Percentiles rank a stretch among this genome's conserved stretches.
Conservation (phyloP, 2,329 filamentous ascomycete species). For the Pseudofabraea citricarpa region DNA sequence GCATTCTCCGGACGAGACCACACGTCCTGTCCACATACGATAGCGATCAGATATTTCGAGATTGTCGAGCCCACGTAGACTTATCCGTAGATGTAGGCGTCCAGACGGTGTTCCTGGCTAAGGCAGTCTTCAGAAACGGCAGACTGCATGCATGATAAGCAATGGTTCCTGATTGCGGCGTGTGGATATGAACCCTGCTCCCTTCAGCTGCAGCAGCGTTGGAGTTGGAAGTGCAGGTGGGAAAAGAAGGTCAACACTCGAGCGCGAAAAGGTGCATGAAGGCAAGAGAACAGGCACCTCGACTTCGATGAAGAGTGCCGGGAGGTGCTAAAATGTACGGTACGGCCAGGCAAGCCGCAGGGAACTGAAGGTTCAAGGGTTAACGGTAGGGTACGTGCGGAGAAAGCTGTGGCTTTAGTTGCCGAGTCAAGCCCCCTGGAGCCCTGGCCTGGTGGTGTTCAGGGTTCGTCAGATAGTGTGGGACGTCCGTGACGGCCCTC, state of each 20-base stretch:
- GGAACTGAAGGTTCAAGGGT: not conserved
- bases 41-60: constrained; percentile 14
- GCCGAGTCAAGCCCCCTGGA: constrained; percentile 1
- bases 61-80: constrained; percentile 13
- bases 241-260: constrained; percentile 12
- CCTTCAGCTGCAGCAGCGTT: constrained; percentile 23
- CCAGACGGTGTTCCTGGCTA: constrained; percentile 27
- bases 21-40: constrained; percentile 7
- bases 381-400: not conserved
- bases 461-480: not conserved
- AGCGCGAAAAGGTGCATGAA: constrained; percentile 18
- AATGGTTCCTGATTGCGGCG: constrained; percentile 27
- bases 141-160: constrained; percentile 32
- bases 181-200: constrained; percentile 25
- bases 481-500: not conserved
- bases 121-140: constrained; percentile 28
- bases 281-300: constrained; percentile 13
- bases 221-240: constrained; percentile 12
- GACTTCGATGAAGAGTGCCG: not conserved
- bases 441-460: not conserved
- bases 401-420: constrained; percentile 3
- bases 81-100: constrained; percentile 13
- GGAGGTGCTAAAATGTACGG: not conserved
- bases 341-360: not conserved
- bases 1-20: constrained; percentile 23